Evolutionary conservation across 352 stramenopile species (phyloP).

Genomic region (Globisporangium paddicum): DNA sequence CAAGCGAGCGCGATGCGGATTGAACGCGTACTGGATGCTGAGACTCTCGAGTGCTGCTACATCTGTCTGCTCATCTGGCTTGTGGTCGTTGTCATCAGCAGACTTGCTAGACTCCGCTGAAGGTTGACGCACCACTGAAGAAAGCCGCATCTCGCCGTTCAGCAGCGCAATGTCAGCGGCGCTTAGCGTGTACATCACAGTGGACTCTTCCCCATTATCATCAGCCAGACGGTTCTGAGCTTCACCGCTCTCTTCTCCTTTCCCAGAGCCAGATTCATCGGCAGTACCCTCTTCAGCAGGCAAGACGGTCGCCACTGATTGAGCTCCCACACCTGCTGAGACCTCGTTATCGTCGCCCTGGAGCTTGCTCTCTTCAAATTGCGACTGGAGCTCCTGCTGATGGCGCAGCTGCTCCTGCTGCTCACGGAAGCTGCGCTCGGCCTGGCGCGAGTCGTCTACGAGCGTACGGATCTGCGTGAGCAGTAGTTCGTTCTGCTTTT

Average conservation of each 20-base stretch:
- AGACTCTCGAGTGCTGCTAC: not conserved
- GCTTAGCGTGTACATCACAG: conserved; percentile 63
- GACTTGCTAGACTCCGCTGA: not conserved
- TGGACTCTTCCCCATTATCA: conserved; percentile 12
- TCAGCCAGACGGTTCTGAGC: not conserved
- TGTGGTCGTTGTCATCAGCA: not conserved
- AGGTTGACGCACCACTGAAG: not conserved
- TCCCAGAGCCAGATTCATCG: not conserved
- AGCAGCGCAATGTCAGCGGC: conserved; percentile 67
- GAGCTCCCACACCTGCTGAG: conserved; percentile 10
- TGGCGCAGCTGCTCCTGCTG: conserved; percentile 22
- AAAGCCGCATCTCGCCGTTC: conserved; percentile 37
- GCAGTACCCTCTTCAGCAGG: not conserved
- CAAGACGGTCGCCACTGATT: not conserved
- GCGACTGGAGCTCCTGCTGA: conserved; percentile 19
- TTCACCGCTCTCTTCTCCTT: not conserved
- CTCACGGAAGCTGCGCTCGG: conserved; percentile 37
- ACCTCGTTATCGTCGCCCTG: conserved; percentile 5
- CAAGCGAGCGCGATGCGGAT: conserved; percentile 44
- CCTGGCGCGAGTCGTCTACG: conserved; percentile 51
- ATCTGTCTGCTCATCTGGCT: not conserved
- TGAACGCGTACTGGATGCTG: conserved; percentile 15
- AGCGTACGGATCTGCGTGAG: conserved; percentile 75
- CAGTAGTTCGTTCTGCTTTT: conserved; percentile 80
- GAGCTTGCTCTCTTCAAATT: conserved; percentile 2